phyloP scores from a whole-genome alignment of 2,329 filamentous ascomycete species.

The Grosmannia huntii region DNA sequence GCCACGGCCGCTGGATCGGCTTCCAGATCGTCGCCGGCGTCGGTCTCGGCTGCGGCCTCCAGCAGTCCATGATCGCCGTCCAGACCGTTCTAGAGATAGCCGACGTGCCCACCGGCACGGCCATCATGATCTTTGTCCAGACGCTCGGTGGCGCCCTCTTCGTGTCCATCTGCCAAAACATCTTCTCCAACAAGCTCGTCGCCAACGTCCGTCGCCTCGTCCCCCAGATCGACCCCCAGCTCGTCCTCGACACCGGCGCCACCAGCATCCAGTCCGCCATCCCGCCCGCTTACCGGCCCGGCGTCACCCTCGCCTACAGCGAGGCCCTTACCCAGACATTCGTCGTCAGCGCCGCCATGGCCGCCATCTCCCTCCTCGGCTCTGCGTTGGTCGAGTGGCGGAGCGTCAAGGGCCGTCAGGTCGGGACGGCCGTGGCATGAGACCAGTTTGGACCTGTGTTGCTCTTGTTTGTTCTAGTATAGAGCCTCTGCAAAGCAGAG shows the following conservation, averaged over 20 bases:
- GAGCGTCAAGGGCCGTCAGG: conserved; percentile 26
- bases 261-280: conserved; percentile 11
- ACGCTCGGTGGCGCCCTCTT: conserved; percentile 47
- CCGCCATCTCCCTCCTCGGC: conserved; percentile 21
- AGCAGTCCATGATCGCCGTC: conserved; percentile 41
- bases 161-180: conserved; percentile 26
- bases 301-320: conserved; percentile 21
- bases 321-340: conserved; percentile 19
- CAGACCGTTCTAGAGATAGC: conserved; percentile 38
- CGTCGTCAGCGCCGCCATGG: conserved; percentile 22
- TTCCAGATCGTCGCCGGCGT: conserved; percentile 48
- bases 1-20: conserved; percentile 41
- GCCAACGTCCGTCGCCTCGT: conserved; percentile 15
- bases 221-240: conserved; percentile 14
- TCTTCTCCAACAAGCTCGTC: conserved; percentile 28
- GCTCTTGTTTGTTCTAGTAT: too few species aligned
- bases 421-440: conserved; percentile 3
- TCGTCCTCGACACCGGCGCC: conserved; percentile 16
- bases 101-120: conserved; percentile 43
- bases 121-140: conserved; percentile 44
- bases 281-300: conserved; percentile 8
- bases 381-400: conserved; percentile 27
- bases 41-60: conserved; percentile 46
- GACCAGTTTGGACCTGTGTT: too few species aligned
- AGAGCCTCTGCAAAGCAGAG: too few species aligned